phyloP scores from a whole-genome alignment of 1,284 basidiomycete genomes.

The Pascua guehoae region DNA sequence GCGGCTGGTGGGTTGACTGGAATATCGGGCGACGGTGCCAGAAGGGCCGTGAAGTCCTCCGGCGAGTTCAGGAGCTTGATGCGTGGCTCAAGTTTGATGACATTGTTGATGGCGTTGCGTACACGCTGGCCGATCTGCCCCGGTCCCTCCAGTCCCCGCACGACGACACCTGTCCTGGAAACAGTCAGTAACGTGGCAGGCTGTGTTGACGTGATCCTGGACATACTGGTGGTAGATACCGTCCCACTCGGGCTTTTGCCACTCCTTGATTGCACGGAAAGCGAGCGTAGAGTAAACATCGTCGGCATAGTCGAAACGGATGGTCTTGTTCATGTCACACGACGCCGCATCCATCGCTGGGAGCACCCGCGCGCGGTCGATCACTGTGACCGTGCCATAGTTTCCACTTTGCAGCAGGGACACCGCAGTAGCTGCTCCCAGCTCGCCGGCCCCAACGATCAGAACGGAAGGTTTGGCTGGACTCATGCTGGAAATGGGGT shows the following conservation, averaged over 20 bases:
- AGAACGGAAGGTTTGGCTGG: constrained; percentile 51
- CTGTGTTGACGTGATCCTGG: background rate
- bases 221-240: constrained; percentile 70
- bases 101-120: constrained; percentile 2
- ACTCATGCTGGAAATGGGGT: too few relatives aligned
- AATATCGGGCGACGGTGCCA: constrained; percentile 2
- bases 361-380: constrained; percentile 63
- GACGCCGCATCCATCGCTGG: constrained; percentile 77
- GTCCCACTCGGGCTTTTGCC: constrained; percentile 65
- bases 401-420: constrained; percentile 68
- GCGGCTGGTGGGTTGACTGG: too few relatives aligned
- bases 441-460: constrained; percentile 79
- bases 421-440: constrained; percentile 78
- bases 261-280: constrained; percentile 64
- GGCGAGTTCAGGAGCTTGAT: constrained; percentile 10
- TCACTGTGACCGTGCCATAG: constrained; percentile 59
- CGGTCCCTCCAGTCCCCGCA: constrained; percentile 9
- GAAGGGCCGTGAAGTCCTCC: constrained; percentile 6
- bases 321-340: constrained; percentile 79
- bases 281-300: constrained; percentile 63
- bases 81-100: constrained; percentile 8
- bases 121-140: background rate
- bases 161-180: constrained; percentile 16
- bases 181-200: background rate
- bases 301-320: constrained; percentile 47